phyloP scores from a whole-genome alignment of 192 early-diverging fungal genomes.

The Glomus cerebriforme region DNA sequence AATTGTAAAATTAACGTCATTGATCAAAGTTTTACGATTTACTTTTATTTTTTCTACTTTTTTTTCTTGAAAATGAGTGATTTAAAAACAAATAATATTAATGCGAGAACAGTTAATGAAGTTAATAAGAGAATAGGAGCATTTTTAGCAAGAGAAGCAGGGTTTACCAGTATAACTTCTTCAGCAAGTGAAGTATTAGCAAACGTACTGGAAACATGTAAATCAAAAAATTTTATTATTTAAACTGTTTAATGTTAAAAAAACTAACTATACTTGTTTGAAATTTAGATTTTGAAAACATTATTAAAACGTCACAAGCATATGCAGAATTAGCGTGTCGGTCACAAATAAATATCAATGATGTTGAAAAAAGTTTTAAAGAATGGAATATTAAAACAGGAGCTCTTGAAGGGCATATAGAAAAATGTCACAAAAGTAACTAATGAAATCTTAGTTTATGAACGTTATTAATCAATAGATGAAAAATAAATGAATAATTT shows the following conservation, averaged over 20 bases:
- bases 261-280: not conserved
- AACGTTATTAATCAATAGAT: not conserved
- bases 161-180: constrained; percentile 13
- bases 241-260: no score
- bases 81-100: not conserved
- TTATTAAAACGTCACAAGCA: constrained; percentile 39
- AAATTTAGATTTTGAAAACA: not conserved
- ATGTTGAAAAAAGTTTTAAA: constrained; percentile 49
- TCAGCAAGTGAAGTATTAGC: constrained; percentile 18
- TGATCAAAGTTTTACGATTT: no score
- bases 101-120: constrained; percentile 15
- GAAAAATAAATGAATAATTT: not conserved
- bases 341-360: constrained; percentile 51
- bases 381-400: constrained; percentile 41
- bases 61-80: not conserved
- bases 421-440: constrained; percentile 39
- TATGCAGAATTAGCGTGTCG: constrained; percentile 57
- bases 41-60: not conserved
- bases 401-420: constrained; percentile 42
- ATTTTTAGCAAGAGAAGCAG: constrained; percentile 21
- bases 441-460: not conserved
- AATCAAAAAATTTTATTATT: not conserved
- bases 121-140: constrained; percentile 10
- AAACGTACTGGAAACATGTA: not conserved
- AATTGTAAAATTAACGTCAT: no score